Base-by-base conservation (phyloP, 2,329 filamentous ascomycete species). In the Lachnellula arida region DNA sequence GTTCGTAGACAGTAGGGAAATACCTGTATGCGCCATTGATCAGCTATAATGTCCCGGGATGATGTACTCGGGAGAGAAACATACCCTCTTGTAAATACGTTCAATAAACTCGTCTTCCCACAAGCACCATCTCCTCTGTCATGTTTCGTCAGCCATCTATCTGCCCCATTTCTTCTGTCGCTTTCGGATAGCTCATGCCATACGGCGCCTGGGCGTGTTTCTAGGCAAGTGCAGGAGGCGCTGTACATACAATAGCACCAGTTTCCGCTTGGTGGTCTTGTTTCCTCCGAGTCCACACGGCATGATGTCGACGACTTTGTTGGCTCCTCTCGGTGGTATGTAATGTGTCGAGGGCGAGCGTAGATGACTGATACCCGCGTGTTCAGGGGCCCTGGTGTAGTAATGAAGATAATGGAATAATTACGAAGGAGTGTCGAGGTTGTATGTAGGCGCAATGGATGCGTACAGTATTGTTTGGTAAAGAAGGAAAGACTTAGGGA, bases 21-120 rank as follows among this genome's bases (percentile, higher is more conserved):
- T 97, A 96, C 62, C 90, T 93, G 44, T 15, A 28, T 37, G 34
- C 22, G 35, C 6, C 22, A 53, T 56, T 60, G 46, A 22, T 56
- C 17, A 53, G 49, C 34, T 14, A n/a, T 8, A 22, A 22, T 11
- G 12, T 32, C 23, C 25, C 23, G 12, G 11, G n/a, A 22, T 25
- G 14, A 39, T 15, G 15, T 12, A 23, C 12, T 40, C 42, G 47
- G 46, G 44, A 19, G 34, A 32, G 46, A 49, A 47, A 57, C 53
- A 77, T 77, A 95, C 88, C 93, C 93, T 88, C 93, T 86, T 65
- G 94, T 99, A 76, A 99, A 99, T 73, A 99, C 94, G 73, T 99
- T 99, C 68, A 99, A 77, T 69, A 97, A 76, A 63, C 92, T 97
- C 54, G 94, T 99, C 81, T 99, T 99, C 71, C 93, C 93, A 74